These are phyloP conservation scores for Takashimella tepidaria DNA, from an alignment of 1,284 basidiomycete species.

Conservation along the genomic window DNA sequence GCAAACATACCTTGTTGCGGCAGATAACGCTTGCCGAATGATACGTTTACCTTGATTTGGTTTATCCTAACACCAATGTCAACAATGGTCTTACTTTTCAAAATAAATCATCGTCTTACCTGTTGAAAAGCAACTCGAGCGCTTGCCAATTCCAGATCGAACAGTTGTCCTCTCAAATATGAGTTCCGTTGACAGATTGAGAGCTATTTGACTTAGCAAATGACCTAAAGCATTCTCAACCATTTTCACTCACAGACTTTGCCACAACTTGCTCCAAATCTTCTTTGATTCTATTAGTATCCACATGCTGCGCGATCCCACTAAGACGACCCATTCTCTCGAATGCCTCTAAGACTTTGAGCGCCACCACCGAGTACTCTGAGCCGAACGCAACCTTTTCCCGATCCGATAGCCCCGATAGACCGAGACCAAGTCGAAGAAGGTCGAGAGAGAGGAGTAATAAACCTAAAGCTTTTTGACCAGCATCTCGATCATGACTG, in stretches of 20 bases:
- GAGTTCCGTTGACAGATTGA: constrained; percentile 16
- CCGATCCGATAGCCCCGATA: constrained; percentile 20
- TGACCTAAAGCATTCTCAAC: too few species aligned
- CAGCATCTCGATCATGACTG: constrained; percentile 23
- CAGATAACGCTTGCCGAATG: constrained; percentile 20
- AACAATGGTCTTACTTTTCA: background rate
- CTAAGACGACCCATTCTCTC: constrained; percentile 8
- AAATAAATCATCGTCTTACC: constrained; percentile 13
- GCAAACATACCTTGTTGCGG: constrained; percentile 13
- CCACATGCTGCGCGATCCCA: constrained; percentile 5
- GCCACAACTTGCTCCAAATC: constrained; percentile 24
- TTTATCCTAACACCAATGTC: constrained; percentile 18
- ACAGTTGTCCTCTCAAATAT: constrained; percentile 15
- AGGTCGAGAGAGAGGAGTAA: constrained; percentile 34
- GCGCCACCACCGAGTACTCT: constrained; percentile 29
- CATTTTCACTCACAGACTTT: constrained; percentile 19
- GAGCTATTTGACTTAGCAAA: constrained; percentile 13
- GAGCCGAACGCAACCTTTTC: constrained; percentile 34
- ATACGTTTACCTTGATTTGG: constrained; percentile 21
- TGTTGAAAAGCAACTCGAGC: constrained; percentile 23
- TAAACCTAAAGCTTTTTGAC: constrained; percentile 23
- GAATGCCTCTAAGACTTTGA: constrained; percentile 23
- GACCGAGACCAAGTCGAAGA: constrained; percentile 19
- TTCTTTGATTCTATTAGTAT: constrained; percentile 11
- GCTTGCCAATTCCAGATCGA: constrained; percentile 25